Conservation (phyloP, 495 filamentous ascomycete species). For the Pseudomonodictys pantanalensis region DNA sequence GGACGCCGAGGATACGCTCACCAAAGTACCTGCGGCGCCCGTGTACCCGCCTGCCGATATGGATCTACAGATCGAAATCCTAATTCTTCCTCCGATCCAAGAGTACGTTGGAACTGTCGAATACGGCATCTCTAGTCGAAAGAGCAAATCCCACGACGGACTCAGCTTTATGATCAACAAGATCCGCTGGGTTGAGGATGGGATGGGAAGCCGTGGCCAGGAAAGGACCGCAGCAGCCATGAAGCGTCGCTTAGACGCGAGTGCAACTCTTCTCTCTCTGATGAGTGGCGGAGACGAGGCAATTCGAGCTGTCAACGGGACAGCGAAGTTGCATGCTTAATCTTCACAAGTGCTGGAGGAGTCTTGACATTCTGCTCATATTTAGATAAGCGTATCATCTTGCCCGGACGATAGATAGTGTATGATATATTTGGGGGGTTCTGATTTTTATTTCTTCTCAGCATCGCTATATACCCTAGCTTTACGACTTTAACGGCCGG, state of each 20-base stretch:
- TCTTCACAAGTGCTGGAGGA: neutral
- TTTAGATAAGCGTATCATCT: neutral
- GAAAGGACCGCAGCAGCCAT: slow-evolving; percentile 61
- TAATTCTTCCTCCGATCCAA: slow-evolving; percentile 76
- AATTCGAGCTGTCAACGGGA: slow-evolving; percentile 20
- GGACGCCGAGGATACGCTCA: slow-evolving; percentile 40
- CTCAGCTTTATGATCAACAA: slow-evolving; percentile 80
- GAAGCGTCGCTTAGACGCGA: slow-evolving; percentile 54
- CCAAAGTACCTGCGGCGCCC: slow-evolving; percentile 50
- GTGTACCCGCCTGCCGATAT: slow-evolving; percentile 55
- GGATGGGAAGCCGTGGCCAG: slow-evolving; percentile 58
- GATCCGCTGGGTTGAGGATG: slow-evolving; percentile 78
- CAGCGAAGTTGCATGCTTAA: slow-evolving; percentile 29
- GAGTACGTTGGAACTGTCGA: slow-evolving; percentile 69
- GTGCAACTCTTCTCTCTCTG: slow-evolving; percentile 22
- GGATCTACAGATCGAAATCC: slow-evolving; percentile 79
- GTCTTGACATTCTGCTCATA: neutral
- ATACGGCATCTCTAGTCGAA: slow-evolving; percentile 75
- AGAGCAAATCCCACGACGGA: slow-evolving; percentile 78
- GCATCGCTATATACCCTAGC: slow-evolving; percentile 37
- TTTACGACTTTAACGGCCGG: slow-evolving; percentile 22
- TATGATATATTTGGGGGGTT: neutral
- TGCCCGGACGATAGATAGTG: neutral
- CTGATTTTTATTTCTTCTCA: slow-evolving; percentile 9
- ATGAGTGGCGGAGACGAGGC: slow-evolving; percentile 21